These are phyloP conservation scores for Eudorina sp. DNA, from an alignment of 139 green algal genomes.

Conservation along the genomic window DNA sequence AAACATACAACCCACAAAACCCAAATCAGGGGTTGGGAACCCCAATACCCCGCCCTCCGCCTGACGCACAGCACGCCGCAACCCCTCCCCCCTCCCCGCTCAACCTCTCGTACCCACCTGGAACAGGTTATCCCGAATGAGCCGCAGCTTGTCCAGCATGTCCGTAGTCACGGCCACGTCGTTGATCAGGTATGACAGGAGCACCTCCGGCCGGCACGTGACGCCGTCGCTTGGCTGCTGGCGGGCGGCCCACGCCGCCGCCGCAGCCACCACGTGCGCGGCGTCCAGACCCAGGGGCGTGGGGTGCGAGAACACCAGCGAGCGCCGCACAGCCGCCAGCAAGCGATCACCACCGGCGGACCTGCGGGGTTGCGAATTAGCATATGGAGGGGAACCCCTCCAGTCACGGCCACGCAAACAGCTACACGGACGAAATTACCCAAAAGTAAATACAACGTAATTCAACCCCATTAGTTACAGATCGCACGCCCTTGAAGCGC, in stretches of 20 bases:
- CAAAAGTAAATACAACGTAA: too few relatives aligned
- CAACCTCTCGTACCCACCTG: conserved; percentile 15
- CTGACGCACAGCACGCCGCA: too few relatives aligned
- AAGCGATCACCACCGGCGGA: not conserved
- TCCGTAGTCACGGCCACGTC: conserved; percentile 37
- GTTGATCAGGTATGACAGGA: conserved; percentile 17
- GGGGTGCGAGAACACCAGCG: conserved; percentile 28
- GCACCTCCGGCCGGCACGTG: conserved; percentile 2
- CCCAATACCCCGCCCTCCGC: too few relatives aligned
- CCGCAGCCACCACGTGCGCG: conserved; percentile 37
- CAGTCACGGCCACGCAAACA: too few relatives aligned
- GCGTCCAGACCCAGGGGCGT: conserved; percentile 36
- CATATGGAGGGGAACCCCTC: too few relatives aligned
- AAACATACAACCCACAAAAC: too few relatives aligned
- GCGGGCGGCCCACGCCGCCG: conserved; percentile 12
- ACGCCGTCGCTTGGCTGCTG: not conserved
- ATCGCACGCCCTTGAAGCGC: too few relatives aligned
- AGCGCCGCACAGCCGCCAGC: conserved; percentile 8
- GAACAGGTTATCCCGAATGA: conserved; percentile 24
- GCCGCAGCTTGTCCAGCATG: conserved; percentile 36
- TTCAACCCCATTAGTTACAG: too few relatives aligned
- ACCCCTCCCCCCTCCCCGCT: too few relatives aligned
- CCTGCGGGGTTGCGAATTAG: too few relatives aligned
- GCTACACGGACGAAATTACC: too few relatives aligned
- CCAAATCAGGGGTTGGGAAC: too few relatives aligned